Evolutionary conservation across 306 rosid genomes (phyloP).

Genomic region (Sindora glabra): DNA sequence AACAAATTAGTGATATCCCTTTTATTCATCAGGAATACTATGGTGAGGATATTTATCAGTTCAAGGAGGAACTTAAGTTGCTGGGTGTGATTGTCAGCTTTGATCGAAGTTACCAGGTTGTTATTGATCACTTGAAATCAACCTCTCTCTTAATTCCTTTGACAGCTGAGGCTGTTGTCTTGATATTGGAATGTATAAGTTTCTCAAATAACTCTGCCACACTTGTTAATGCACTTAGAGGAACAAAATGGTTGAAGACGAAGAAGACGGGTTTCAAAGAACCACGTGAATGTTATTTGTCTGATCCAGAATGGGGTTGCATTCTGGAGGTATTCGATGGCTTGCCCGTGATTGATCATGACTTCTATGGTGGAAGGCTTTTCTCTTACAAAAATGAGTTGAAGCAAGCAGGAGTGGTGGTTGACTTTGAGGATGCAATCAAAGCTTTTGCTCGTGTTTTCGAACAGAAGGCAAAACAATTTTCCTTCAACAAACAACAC

Average conservation of each 20-base stretch:
- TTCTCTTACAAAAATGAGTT: not conserved
- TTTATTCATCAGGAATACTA: conserved; percentile 42
- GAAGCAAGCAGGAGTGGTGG: conserved; percentile 25
- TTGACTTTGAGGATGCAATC: conserved; percentile 27
- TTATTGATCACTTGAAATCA: conserved; percentile 25
- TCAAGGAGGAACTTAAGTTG: too few species aligned
- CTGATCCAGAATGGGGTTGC: conserved; percentile 26
- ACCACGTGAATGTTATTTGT: conserved; percentile 24
- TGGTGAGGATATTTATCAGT: conserved; percentile 38
- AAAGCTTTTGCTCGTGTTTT: conserved; percentile 19
- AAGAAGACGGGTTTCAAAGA: conserved; percentile 30
- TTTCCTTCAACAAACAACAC: not conserved
- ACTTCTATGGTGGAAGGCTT: conserved; percentile 10
- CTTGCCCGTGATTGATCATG: conserved; percentile 24
- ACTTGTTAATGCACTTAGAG: conserved; percentile 15
- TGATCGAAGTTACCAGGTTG: too few species aligned
- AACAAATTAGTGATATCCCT: conserved; percentile 53
- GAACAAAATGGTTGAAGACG: too few species aligned
- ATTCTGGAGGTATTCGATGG: conserved; percentile 24
- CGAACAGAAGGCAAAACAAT: conserved; percentile 5
- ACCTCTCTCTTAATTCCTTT: conserved; percentile 3
- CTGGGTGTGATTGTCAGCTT: too few species aligned
- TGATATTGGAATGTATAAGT: conserved; percentile 15
- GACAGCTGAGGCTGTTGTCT: conserved; percentile 17
- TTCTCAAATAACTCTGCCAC: not conserved